These are phyloP conservation scores for Sordariomycetes sp. DNA, from an alignment of 2,329 filamentous ascomycete species.

Conservation along the genomic window DNA sequence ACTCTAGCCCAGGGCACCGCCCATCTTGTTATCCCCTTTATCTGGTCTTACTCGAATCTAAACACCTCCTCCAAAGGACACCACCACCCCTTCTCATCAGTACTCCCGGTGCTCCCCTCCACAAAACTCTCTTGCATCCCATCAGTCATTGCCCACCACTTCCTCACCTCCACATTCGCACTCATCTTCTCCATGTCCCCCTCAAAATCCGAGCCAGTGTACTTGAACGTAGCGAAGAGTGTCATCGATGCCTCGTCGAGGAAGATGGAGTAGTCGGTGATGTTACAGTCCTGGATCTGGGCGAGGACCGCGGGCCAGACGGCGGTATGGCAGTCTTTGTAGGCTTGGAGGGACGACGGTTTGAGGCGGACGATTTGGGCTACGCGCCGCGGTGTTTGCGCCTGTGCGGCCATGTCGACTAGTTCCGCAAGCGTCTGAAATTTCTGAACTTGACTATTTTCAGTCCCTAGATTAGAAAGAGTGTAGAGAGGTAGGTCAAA, in stretches of 20 bases:
- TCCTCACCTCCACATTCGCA: neutral
- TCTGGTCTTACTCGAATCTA: neutral
- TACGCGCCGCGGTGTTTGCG: neutral
- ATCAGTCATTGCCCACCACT: neutral
- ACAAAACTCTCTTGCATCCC: neutral
- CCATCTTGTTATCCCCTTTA: neutral
- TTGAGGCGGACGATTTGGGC: neutral
- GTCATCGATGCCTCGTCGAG: neutral
- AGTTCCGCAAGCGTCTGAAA: neutral
- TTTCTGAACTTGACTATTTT: neutral
- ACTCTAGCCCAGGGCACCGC: no score
- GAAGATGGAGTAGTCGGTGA: neutral
- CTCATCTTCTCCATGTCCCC: neutral
- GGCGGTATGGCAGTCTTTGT: neutral
- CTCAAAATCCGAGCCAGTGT: neutral
- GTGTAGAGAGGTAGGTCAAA: no score
- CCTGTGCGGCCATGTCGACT: neutral
- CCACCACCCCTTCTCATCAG: neutral
- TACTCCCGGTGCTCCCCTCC: neutral
- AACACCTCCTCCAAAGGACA: neutral
- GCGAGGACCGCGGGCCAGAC: neutral
- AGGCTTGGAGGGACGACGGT: neutral
- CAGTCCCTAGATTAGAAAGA: no score
- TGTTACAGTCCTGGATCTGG: neutral
- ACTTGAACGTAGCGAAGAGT: neutral